Evolutionary conservation across 2,329 filamentous ascomycete genomes (phyloP).

Genomic region (Penicillium sp.): DNA sequence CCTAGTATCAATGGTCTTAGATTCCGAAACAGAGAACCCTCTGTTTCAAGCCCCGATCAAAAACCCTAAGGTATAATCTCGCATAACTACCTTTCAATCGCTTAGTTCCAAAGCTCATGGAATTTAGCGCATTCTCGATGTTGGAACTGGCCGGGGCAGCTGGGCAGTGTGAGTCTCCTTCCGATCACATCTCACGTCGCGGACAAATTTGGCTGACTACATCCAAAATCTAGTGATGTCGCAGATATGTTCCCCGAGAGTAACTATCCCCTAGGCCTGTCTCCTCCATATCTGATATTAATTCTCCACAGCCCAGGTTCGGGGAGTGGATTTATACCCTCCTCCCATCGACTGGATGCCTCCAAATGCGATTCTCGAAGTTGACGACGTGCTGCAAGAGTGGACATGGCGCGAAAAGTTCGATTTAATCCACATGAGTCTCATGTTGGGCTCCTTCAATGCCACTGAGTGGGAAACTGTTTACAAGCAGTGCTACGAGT

Average conservation of each 20-base stretch:
- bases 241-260: constrained; percentile 4
- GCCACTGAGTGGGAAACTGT: not conserved
- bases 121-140: constrained; percentile 1
- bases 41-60: constrained; percentile 17
- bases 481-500: constrained; percentile 5
- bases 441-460: constrained; percentile 2
- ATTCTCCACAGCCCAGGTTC: not conserved
- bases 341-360: constrained; percentile 20
- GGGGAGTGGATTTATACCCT: constrained; percentile 24
- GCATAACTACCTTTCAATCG: not conserved
- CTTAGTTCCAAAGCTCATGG: not conserved
- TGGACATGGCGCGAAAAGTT: constrained; percentile 21
- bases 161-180: constrained; percentile 1
- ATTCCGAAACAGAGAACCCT: constrained; percentile 12
- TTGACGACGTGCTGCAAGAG: constrained; percentile 20
- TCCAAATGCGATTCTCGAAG: constrained; percentile 25
- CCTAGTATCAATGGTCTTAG: constrained; percentile 17
- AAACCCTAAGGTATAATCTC: constrained; percentile 1
- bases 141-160: constrained; percentile 5
- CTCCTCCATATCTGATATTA: not conserved
- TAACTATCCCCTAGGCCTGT: not conserved
- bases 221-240: not conserved
- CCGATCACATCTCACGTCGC: not conserved
- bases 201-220: not conserved
- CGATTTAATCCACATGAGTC: constrained; percentile 21